Evolutionary conservation across 1,284 basidiomycete species (phyloP), one percentile per base, ranked within the genome.

Genomic region (Coriolopsis trogii): DNA sequence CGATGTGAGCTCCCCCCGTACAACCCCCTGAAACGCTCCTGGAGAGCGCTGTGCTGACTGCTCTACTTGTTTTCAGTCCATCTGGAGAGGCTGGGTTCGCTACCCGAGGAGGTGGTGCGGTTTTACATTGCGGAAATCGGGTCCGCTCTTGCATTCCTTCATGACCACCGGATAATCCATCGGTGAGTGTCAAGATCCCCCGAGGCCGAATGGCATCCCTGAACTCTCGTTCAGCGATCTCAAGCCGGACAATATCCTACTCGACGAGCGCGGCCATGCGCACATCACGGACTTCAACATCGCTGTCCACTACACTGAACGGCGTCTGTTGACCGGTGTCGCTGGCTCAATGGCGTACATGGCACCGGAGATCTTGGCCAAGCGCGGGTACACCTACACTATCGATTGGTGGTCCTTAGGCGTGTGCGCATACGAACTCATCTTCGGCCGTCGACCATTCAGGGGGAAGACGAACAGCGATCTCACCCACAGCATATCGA

Each of bases 331-430:
- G 36, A 95, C 91, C 7, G 94, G 94, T n/a, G 91, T 99, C 0
- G 96, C 95, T n/a, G 95, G 95, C 3, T 94, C 91, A 45, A 97
- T 99, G 95, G 96, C 96, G 2, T 99, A 99, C 71, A 99, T 99
- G 96, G 95, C 95, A 29, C 91, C 95, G 1, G 95, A 98, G 74
- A 95, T 98, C 50, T 78, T 98, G 29, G 72, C 80, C 29, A 90
- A 89, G 68, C 82, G 85, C 51, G 89, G 88, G 24, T 98, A 97
- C 70, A 92, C 91, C 1, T 93, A 87, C 61, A 86, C 88, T 23
- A 93, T 97, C 60, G 95, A 98, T 71, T 97, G 93, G 90, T 98
- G 95, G 95, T 95, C 93, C 16, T 81, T 98, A 2, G 95, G 95
- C 24, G 91, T 98, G 47, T 90, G 92, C 65, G 87, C 90, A 36